Base-by-base conservation (phyloP, 2,329 filamentous ascomycete species). In the Penicillium sp. region DNA sequence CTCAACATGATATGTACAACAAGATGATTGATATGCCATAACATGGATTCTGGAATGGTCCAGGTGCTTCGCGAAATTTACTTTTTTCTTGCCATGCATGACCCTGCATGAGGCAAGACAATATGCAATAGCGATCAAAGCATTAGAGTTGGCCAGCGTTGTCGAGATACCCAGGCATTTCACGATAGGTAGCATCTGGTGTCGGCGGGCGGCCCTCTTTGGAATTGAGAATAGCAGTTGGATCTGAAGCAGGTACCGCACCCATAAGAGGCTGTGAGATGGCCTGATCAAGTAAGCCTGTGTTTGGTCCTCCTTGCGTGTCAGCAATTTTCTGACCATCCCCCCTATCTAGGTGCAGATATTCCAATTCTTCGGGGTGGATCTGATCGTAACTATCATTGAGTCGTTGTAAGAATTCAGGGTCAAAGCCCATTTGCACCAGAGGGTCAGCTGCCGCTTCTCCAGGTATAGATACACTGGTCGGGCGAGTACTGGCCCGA, bases 341-440 rank as follows among this genome's bases (percentile, higher is more conserved):
- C 6, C 49, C 29, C 13, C 45, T 52, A 25, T 57, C 56, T 34
- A 65, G 56, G 27, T 58, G 56, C 36, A 69, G 41, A 1, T 41
- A 60, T 43, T 67, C 62, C 31, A 72, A 49, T 35, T 54, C 57
- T 28, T 65, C 65, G 22, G 64, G 53, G 18, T 65, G 58, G 33
- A 71, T 47, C 28, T 67, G 63, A 14, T 62, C 64, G 49, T 70
- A 68, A 31, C 59, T 60, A 25, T 66, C 58, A 29, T 67, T 68
- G 29, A 71, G 47, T 42, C 63, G 64, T 45, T 69, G 68, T 49
- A 73, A 50, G 39, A 71, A 68, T 13, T 65, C 64, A 6, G 66
- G 64, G 25, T 72, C 69, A 41, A 71, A 72, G 5, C 67, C 68
- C 62, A 71, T 68, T 48, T 68, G 66, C 33, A 66, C 60, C 33